Conservation (phyloP, 305 asterid genomes). For the Nicotiana rustica region DNA sequence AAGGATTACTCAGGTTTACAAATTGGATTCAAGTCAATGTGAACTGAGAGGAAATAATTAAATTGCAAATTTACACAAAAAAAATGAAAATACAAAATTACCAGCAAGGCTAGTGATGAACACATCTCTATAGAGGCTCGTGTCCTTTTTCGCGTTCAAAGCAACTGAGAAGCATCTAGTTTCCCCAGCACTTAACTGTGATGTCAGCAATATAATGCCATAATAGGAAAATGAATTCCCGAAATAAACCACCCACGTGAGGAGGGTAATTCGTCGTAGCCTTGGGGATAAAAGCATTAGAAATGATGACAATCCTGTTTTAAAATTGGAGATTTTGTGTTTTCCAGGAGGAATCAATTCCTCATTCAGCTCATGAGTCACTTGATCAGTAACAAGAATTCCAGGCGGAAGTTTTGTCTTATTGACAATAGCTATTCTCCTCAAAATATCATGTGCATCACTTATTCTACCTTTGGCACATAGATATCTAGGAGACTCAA, state of each 20-base stretch:
- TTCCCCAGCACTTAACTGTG: constrained; percentile 58
- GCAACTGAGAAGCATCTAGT: constrained; percentile 44
- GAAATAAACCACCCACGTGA: constrained; percentile 58
- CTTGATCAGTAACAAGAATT: constrained; percentile 55
- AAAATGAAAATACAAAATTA: constrained; percentile 20
- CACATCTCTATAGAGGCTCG: constrained; percentile 53
- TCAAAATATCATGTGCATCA: constrained; percentile 42
- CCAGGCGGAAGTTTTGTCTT: constrained; percentile 64
- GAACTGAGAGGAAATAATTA: constrained; percentile 31
- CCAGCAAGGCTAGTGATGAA: constrained; percentile 69
- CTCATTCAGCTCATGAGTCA: constrained; percentile 39
- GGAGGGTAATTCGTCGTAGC: constrained; percentile 55
- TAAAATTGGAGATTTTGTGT: constrained; percentile 36
- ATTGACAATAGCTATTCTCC: constrained; percentile 36
- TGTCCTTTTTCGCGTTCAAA: constrained; percentile 32
- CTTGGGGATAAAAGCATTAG: constrained; percentile 54
- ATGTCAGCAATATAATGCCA: constrained; percentile 64
- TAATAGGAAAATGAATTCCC: constrained; percentile 66
- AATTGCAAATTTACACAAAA: background rate
- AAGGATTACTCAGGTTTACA: constrained; percentile 13
- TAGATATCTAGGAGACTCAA: constrained; percentile 48
- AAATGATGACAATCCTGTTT: constrained; percentile 39
- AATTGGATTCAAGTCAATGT: constrained; percentile 32
- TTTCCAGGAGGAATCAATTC: constrained; percentile 35
- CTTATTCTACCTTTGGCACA: constrained; percentile 37